Percentiles rank a stretch among this genome's conserved stretches.
phyloP scores from a whole-genome alignment of 495 filamentous ascomycete genomes.

The Lophium mytilinum region DNA sequence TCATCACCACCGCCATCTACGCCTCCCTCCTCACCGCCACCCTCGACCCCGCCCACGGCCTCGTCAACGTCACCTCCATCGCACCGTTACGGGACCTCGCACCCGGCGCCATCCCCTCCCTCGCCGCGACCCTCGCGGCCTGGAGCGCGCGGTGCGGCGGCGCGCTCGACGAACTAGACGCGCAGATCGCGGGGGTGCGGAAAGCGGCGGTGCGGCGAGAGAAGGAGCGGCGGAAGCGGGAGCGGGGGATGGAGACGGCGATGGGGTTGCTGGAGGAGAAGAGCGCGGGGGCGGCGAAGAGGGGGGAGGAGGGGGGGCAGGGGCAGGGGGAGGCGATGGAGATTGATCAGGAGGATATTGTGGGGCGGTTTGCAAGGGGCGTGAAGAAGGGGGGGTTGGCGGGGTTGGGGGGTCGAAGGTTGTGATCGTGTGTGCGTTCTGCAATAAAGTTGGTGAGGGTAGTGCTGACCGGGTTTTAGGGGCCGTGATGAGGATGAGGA shows the following conservation, averaged over 20 bases:
- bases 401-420: constrained; percentile 23
- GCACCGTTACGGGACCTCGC: constrained; percentile 78
- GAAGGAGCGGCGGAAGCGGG: constrained; percentile 34
- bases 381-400: constrained; percentile 24
- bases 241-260: constrained; percentile 20
- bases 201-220: constrained; percentile 44
- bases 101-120: constrained; percentile 54
- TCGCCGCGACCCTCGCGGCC: constrained; percentile 57
- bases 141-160: constrained; percentile 70
- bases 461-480: too few relatives aligned
- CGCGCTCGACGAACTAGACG: constrained; percentile 69
- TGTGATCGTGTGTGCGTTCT: neutral
- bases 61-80: constrained; percentile 68
- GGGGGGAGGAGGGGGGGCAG: constrained; percentile 33
- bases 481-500: too few relatives aligned
- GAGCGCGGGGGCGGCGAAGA: constrained; percentile 28
- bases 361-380: constrained; percentile 28
- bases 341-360: constrained; percentile 43
- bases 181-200: constrained; percentile 53
- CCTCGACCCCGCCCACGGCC: constrained; percentile 65
- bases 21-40: constrained; percentile 70
- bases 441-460: too few relatives aligned
- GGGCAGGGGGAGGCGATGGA: constrained; percentile 50
- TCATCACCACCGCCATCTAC: constrained; percentile 86
- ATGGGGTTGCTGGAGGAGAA: constrained; percentile 24